Base-by-base conservation (phyloP, 2,329 filamentous ascomycete species). In the Lachnellula hyalina region DNA sequence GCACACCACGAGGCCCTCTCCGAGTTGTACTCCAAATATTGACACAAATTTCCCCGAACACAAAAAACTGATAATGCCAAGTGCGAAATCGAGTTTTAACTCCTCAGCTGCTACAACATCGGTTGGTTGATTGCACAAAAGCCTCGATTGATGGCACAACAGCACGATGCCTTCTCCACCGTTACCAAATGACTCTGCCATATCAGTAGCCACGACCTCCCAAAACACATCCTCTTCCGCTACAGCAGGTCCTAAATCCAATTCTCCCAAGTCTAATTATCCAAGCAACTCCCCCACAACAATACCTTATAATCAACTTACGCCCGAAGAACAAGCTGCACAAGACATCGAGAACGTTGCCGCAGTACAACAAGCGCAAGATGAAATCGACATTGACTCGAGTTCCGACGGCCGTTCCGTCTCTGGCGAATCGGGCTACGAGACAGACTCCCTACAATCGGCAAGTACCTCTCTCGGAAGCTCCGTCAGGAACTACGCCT, bases 401-500 rank as follows among this genome's bases (percentile, higher is more conserved):
- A 58, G 54, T 5, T 41, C 55, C 7, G 56, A 61, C 38, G 54
- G 48, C 2, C 53, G 53, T 14, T 59, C 59, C 12, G 25, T 51
- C 4, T 57, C 53, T 12, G 65, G 67, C 56, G 61, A 32, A 32
- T 32, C 61, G 8, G 67, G 67, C 23, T 68, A 68, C 56, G 66
- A 65, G 42, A 65, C 64, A 2, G 67, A 67, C 47, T 57, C 57
- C 32, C 8, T 61, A 2, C 56, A 49, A 12, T 62, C 64, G 3
- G 57, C 59, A 38, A 60, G 61, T 1, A 64, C 64, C 6, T 68
- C 65, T 8, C 51, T 69, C 4, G 53, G 59, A 3, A 63, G 58
- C 46, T 72, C 68, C 38, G 70, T 80, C 23, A 70, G 75, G 44
- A 75, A 83, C 57, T 83, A 80, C 60, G 71, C 73, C 48, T 75